Base-by-base conservation (phyloP, 192 early-diverging fungal genomes). In the Geranomyces michiganensis region DNA sequence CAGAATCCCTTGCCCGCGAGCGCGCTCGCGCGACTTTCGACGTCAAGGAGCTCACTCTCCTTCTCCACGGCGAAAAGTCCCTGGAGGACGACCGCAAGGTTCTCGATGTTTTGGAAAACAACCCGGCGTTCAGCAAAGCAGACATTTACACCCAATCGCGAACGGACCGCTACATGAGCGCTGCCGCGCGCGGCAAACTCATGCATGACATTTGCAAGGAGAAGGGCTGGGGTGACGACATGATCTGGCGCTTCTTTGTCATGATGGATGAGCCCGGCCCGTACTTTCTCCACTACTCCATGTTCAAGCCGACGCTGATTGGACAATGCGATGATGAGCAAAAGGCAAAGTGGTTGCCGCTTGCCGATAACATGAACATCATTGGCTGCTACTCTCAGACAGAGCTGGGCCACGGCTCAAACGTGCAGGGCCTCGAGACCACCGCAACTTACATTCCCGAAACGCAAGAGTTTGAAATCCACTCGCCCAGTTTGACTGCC, bases 361-460 rank as follows among this genome's bases (percentile, higher is more conserved):
- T 88, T 33, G 92, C 92, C 15, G 64, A 84, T 43, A 78, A 84
- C 27, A 89, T 91, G 73, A 83, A 90, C 60, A 91, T 95, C 63
- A 89, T 93, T 67, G 92, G 92, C 49, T 93, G 92, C 77, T 93
- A 93, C 66, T 90, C 92, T 31, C 92, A 60, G 26, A 93, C 92
- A 1, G 93, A 93, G 79, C 83, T 94, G 26, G 90, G 91, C 24
- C 90, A 92, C 67, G 90, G 90, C 14, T 89, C 87, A 36, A 95
- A 95, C 59, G 89, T 95, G n/a, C 90, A 93, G 83, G 93, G 92
- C 2, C 82, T 95, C 27, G 93, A 95, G 82, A 95, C 93, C 31
- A 92, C 91, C 0, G 92, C 92, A 59, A 93, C 92, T 0, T 93
- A 86, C 62, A 81, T 91, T 46, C 87, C 89, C 3, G 91, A 90